These are phyloP conservation scores for Chimonanthus praecox DNA, from an alignment of 164 flowering plant species.

Conservation along the genomic window DNA sequence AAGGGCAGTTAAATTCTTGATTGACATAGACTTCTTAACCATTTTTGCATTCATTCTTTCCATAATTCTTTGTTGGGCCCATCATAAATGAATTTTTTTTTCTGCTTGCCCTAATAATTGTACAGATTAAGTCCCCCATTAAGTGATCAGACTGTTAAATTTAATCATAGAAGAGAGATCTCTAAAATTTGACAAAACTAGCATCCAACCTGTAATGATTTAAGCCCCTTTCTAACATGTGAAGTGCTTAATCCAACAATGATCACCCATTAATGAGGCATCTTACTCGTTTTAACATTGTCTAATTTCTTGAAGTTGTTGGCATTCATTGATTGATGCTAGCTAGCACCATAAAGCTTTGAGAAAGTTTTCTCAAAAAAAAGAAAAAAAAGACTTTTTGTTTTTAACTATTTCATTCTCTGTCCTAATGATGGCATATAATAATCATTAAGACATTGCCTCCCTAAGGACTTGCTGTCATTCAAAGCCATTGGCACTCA, in stretches of 20 bases:
- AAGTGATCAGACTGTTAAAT: not conserved
- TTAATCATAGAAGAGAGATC: not conserved
- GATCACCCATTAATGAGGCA: not conserved
- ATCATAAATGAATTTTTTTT: not conserved
- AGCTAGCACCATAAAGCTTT: no score
- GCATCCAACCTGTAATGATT: not conserved
- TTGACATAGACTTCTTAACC: not conserved
- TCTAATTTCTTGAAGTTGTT: not conserved
- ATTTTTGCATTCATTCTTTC: not conserved
- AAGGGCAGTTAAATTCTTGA: not conserved
- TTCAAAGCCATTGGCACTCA: constrained; percentile 1
- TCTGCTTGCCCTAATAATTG: not conserved
- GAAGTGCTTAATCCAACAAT: not conserved
- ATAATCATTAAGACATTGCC: not conserved
- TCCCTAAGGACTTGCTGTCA: constrained; percentile 2
- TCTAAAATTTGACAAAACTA: not conserved
- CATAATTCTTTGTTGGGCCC: not conserved
- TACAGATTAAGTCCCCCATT: not conserved
- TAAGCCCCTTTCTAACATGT: no score
- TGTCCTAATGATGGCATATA: constrained; percentile 6
- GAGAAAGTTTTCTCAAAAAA: no score
- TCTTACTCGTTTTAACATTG: not conserved
- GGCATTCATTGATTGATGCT: no score
- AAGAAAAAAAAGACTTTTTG: not conserved
- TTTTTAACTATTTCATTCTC: not conserved